A percentile compares a stretch with the other conserved stretches of the same genome.
These are phyloP conservation scores for Misopates orontium DNA, from an alignment of 257 asterid genomes.

Conservation along the genomic window DNA sequence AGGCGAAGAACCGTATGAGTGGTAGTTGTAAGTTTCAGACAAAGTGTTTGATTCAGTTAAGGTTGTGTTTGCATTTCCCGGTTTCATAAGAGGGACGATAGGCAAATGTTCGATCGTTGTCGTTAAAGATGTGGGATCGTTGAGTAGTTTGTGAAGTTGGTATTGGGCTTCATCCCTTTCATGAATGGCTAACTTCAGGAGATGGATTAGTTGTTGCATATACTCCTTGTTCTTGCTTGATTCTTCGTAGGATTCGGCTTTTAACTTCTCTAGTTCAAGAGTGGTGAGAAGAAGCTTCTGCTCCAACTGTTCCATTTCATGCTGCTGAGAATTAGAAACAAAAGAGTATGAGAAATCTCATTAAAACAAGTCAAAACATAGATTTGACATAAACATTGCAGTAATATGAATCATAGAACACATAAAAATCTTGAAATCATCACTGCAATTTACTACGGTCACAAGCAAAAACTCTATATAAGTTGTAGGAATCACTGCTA, in stretches of 20 bases:
- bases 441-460: no score
- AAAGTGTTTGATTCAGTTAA: conserved; percentile 61
- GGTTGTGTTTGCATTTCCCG: conserved; percentile 51
- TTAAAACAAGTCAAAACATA: no score
- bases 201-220: conserved; percentile 37
- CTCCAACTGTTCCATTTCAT: conserved; percentile 40
- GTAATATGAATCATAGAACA: no score
- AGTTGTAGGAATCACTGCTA: no score
- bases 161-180: conserved; percentile 63
- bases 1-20: conserved; percentile 46
- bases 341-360: no score
- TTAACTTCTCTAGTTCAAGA: conserved; percentile 52
- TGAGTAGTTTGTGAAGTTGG: conserved; percentile 48
- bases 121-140: conserved; percentile 20
- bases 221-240: conserved; percentile 40
- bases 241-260: conserved; percentile 43
- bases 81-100: conserved; percentile 22
- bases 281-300: conserved; percentile 49
- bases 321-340: conserved; percentile 26
- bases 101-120: background rate
- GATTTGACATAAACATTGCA: no score
- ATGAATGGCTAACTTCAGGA: conserved; percentile 39
- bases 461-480: no score
- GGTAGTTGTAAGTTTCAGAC: conserved; percentile 54
- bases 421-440: no score